Base-by-base conservation (phyloP, 2,329 filamentous ascomycete species). In the Colletotrichum lini region DNA sequence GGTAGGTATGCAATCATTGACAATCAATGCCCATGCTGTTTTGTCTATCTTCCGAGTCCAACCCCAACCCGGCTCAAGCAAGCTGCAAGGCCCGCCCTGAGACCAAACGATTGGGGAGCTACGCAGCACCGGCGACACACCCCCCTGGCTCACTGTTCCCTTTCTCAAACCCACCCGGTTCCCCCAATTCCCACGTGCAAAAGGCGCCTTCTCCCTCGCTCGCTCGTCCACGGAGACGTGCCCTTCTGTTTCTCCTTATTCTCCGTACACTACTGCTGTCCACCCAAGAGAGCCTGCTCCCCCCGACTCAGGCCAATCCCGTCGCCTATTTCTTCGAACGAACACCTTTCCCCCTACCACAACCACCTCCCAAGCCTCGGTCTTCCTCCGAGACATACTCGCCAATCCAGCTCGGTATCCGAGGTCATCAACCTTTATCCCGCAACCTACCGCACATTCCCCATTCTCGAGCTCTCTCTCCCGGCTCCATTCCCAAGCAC, bases 151-250 rank as follows among this genome's bases (percentile, higher is more conserved):
- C 68, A 68, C 68, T 68, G 65, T 58, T 71, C 66, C 59, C 59
- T 56, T 62, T 44, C 49, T 35, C 66, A 53, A 69, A 50, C 60
- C 66, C 66, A 72, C 70, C 70, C 66, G 54, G 59, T 70, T 72
- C 54, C 65, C 70, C 70, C 66, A 60, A 64, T 60, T 72, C 54
- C 65, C 66, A 72, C 66, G 59, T 72, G 70, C 70, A 72, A 72
- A 72, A 71, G 54, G 68, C 40, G 68, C 65, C 65, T n/a, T 58
- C 68, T 71, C 68, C 68, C 70, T 65, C 67, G 66, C 42, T 53
- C 45, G 45, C 66, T 49, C 58, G 60, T 42, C 26, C 47, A 13
- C 56, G 38, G 66, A 45, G 49, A 23, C 15, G 16, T 63, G 58
- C 58, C 35, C 49, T 58, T 59, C 45, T 53, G 30, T 16, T 53